These are phyloP conservation scores for Lipomyces spencermartinsiae DNA, from an alignment of 805 yeast species.

Conservation along the genomic window DNA sequence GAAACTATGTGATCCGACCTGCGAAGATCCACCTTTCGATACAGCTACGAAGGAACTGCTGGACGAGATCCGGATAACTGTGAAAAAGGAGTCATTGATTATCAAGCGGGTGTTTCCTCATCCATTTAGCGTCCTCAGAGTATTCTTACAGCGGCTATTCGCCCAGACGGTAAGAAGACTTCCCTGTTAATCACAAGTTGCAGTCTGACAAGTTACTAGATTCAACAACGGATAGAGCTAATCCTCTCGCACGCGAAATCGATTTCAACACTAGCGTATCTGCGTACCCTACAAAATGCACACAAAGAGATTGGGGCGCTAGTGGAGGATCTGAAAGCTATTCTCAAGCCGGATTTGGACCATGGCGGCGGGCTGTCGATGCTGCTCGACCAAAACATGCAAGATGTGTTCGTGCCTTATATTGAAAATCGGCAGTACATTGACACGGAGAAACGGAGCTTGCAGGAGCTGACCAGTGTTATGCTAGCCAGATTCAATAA, in stretches of 20 bases:
- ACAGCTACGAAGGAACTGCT: slow-evolving; percentile 59
- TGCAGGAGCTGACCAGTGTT: slow-evolving; percentile 57
- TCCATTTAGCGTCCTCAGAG: slow-evolving; percentile 69
- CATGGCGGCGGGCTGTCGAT: slow-evolving; percentile 51
- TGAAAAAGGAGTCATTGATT: slow-evolving; percentile 74
- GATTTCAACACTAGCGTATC: slow-evolving; percentile 70
- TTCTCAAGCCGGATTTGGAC: slow-evolving; percentile 51
- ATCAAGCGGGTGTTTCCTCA: slow-evolving; percentile 74
- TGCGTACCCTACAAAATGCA: slow-evolving; percentile 74
- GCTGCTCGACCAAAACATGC: slow-evolving; percentile 70
- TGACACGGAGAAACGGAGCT: slow-evolving; percentile 68
- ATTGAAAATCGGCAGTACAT: slow-evolving; percentile 72
- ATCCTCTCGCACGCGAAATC: slow-evolving; percentile 68
- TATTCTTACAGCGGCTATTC: slow-evolving; percentile 76
- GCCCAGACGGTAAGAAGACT: slow-evolving; percentile 67
- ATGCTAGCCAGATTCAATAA: slow-evolving; percentile 52
- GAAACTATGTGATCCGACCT: slow-evolving; percentile 64
- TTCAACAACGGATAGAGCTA: slow-evolving; percentile 54
- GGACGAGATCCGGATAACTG: slow-evolving; percentile 62
- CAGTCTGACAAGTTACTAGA: slow-evolving; percentile 18
- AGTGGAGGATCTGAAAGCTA: slow-evolving; percentile 68
- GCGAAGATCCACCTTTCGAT: slow-evolving; percentile 57
- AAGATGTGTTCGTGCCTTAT: slow-evolving; percentile 76
- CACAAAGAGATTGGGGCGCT: slow-evolving; percentile 64
- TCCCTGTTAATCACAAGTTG: not conserved